Base-by-base conservation (phyloP, 2,329 filamentous ascomycete genomes). In the Colletotrichum abscissum region DNA sequence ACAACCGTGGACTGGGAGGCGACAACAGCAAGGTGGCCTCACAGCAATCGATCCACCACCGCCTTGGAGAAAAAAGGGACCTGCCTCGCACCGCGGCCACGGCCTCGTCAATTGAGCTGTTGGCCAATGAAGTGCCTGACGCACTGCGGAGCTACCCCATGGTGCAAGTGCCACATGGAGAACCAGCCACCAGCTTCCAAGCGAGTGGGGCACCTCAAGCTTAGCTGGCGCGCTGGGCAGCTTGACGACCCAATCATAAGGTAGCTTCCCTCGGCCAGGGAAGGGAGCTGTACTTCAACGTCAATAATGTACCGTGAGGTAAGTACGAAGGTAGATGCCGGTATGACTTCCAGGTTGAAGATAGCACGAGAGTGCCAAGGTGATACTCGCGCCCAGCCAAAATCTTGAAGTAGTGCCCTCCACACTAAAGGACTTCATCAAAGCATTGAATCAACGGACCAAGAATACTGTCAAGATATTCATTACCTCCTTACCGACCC, bases 11-110 rank as follows among this genome's bases (percentile, higher is more conserved):
- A 7, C 38, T 42, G 42, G 19, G 19, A 49, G 42, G 42, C 42
- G 42, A n/a, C 42, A 49, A 49, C 60, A 63, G 60, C 72, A 68
- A 74, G 67, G 68, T 74, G 72, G 72, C 72, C 72, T 74, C 63
- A 74, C 63, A 68, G 67, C 60, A 35, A 3, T 65, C 70, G 71
- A 73, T 71, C 71, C 71, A 73, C 67, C 57, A 73, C 46, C 57
- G 67, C 38, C 38, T 42, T 42, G 54, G 56, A 33, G 14, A 49
- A 42, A 24, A 57, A 28, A 52, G 52, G 24, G 35, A 65, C 52
- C 30, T 33, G 28, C 33, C 30, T 33, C 46, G 12, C 14, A n/a
- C 62, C 62, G 35, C 8, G 42, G 9, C 22, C 60, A 30, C n/a
- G 30, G 49, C 28, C 30, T 24, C 16, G n/a, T 55, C 52, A 11